phyloP scores from a whole-genome alignment of 306 rosid species.

The Cicer chorassanicum region DNA sequence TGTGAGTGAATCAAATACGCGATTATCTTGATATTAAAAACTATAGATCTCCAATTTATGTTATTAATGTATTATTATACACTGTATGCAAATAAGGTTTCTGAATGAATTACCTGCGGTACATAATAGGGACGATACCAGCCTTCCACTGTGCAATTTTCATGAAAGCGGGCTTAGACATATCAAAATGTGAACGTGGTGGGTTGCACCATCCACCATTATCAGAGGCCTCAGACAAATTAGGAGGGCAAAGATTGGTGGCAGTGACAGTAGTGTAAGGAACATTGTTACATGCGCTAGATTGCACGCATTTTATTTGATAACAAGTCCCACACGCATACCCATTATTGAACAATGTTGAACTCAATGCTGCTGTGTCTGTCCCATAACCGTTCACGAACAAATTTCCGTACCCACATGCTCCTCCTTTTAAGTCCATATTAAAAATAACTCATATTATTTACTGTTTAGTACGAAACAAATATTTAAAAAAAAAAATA shows the following conservation, averaged over 20 bases:
- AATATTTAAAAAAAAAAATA: too few relatives aligned
- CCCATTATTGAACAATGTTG: conserved; percentile 81
- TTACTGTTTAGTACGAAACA: too few relatives aligned
- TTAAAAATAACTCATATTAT: too few relatives aligned
- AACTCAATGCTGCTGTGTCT: conserved; percentile 79
- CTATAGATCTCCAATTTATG: background rate
- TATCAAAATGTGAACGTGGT: conserved; percentile 80
- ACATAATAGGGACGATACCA: conserved; percentile 77
- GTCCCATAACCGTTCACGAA: conserved; percentile 77
- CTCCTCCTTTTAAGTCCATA: conserved; percentile 64
- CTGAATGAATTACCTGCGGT: conserved; percentile 62
- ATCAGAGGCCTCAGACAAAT: conserved; percentile 72
- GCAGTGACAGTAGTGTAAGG: conserved; percentile 73
- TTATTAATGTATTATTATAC: background rate
- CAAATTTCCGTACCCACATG: conserved; percentile 92
- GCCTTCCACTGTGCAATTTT: conserved; percentile 76
- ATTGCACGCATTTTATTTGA: conserved; percentile 67
- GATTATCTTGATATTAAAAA: background rate
- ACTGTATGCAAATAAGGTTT: background rate
- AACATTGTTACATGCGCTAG: conserved; percentile 60
- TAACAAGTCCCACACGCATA: conserved; percentile 88
- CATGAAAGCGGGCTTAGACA: conserved; percentile 96
- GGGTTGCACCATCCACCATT: conserved; percentile 98
- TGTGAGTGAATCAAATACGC: background rate
- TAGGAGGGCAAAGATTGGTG: conserved; percentile 88